Conservation (phyloP, 768 basidiomycete genomes). For the Mycena rosella region DNA sequence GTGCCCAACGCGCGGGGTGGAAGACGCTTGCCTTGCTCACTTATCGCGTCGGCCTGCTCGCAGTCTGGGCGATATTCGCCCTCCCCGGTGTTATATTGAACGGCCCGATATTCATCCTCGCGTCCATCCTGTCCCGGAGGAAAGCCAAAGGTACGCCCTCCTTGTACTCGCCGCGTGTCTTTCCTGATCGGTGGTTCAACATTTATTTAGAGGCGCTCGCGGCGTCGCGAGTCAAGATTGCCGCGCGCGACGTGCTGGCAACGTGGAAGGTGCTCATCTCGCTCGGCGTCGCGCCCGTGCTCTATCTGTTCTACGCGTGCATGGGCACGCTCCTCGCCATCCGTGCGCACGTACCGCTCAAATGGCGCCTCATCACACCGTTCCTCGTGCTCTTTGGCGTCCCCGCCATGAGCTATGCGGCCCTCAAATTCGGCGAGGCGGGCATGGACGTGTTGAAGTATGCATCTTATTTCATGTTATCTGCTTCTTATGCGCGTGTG, state of each 20-base stretch:
- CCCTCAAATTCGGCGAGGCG: slow-evolving; percentile 97
- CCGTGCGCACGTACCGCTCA: slow-evolving; percentile 71
- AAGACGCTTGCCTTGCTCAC: slow-evolving; percentile 86
- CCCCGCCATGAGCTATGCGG: slow-evolving; percentile 92
- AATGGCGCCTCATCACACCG: slow-evolving; percentile 81
- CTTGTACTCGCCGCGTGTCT: not conserved
- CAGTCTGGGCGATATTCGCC: slow-evolving; percentile 86
- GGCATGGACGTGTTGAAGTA: slow-evolving; percentile 88
- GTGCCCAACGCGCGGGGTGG: slow-evolving; percentile 88
- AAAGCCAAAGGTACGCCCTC: slow-evolving; percentile 83
- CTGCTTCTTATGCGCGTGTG: too few species aligned
- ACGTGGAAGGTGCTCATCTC: slow-evolving; percentile 98
- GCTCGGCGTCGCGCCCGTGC: slow-evolving; percentile 87
- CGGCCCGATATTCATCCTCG: slow-evolving; percentile 92
- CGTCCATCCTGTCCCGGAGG: slow-evolving; percentile 86
- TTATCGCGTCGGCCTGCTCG: slow-evolving; percentile 84
- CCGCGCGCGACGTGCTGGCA: slow-evolving; percentile 95
- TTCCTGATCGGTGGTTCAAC: not conserved
- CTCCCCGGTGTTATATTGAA: slow-evolving; percentile 93
- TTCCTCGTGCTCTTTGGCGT: slow-evolving; percentile 78
- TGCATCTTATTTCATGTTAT: too few species aligned
- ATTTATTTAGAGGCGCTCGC: slow-evolving; percentile 99
- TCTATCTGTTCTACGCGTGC: slow-evolving; percentile 88
- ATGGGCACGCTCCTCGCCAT: slow-evolving; percentile 81
- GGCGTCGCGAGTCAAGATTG: slow-evolving; percentile 94